Percentiles rank a stretch among this genome's conserved stretches.
Conservation (phyloP, 1,284 basidiomycete genomes). For the Earliella scabrosa region DNA sequence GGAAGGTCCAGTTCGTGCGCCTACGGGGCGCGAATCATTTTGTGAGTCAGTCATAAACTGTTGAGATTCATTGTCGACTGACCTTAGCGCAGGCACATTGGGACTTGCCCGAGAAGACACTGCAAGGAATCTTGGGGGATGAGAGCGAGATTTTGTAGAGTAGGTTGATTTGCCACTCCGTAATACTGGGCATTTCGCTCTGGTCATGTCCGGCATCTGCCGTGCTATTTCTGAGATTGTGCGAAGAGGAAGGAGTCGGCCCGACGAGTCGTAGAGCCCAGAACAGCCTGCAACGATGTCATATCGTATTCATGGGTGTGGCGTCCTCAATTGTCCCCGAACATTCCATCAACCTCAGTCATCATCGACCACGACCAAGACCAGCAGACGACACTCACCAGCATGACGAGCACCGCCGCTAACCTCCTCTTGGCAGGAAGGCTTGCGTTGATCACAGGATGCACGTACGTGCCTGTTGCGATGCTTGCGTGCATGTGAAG, state of each 20-base stretch:
- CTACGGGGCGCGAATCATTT: constrained; percentile 16
- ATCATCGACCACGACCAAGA: neutral
- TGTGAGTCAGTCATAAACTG: constrained; percentile 10
- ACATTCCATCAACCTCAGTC: neutral
- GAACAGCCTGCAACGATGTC: no score
- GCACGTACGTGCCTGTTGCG: constrained; percentile 37
- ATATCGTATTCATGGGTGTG: no score
- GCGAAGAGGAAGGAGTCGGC: no score
- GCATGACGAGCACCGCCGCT: neutral
- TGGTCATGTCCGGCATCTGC: neutral
- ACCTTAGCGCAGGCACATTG: neutral
- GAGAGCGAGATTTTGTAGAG: neutral
- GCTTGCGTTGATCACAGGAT: constrained; percentile 32
- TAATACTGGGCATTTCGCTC: neutral
- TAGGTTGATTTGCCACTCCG: neutral
- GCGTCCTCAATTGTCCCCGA: neutral
- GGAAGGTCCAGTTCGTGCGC: constrained; percentile 7
- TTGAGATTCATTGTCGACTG: no score
- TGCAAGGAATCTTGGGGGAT: neutral
- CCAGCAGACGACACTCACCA: neutral
- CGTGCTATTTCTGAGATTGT: no score
- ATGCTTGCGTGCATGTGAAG: no score
- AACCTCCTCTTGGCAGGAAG: constrained; percentile 21
- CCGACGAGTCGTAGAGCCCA: no score
- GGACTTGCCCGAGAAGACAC: neutral